phyloP scores from a whole-genome alignment of 1,284 basidiomycete species.

The Takashimella tepidaria region DNA sequence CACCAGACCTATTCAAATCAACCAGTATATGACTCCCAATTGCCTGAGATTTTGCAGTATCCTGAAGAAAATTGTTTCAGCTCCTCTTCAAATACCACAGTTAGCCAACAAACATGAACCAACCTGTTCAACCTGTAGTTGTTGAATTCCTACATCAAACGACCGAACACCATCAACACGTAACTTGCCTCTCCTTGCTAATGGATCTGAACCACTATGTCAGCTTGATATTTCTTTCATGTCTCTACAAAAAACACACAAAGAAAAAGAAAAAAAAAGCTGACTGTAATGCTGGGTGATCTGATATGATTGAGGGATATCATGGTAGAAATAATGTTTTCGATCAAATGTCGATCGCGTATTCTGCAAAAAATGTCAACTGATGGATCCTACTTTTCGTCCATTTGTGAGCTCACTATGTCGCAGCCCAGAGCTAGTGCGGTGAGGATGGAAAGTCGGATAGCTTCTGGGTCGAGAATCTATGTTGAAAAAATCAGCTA shows the following conservation, averaged over 20 bases:
- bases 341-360: conserved; percentile 79
- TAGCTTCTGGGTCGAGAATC: conserved; percentile 72
- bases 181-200: conserved; percentile 68
- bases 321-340: conserved; percentile 98
- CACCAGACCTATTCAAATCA: conserved; percentile 87
- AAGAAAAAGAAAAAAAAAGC: conserved; percentile 20
- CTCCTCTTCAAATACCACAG: no score
- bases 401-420: conserved; percentile 48
- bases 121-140: conserved; percentile 94
- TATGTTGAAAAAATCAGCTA: conserved; percentile 33
- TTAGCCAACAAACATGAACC: no score
- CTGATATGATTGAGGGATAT: conserved; percentile 91
- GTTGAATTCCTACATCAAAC: conserved; percentile 69
- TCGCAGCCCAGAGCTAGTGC: conserved; percentile 72
- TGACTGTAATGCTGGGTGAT: conserved; percentile 90
- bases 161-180: conserved; percentile 47
- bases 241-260: no score
- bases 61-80: conserved; percentile 53
- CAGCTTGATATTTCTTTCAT: background rate
- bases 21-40: conserved; percentile 61
- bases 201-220: conserved; percentile 58
- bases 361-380: conserved; percentile 48
- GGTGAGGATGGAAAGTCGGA: conserved; percentile 74
- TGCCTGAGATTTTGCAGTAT: conserved; percentile 87
- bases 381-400: no score